Evolutionary conservation across 2,329 filamentous ascomycete species (phyloP).

Genomic region (Aspergillus unguis): DNA sequence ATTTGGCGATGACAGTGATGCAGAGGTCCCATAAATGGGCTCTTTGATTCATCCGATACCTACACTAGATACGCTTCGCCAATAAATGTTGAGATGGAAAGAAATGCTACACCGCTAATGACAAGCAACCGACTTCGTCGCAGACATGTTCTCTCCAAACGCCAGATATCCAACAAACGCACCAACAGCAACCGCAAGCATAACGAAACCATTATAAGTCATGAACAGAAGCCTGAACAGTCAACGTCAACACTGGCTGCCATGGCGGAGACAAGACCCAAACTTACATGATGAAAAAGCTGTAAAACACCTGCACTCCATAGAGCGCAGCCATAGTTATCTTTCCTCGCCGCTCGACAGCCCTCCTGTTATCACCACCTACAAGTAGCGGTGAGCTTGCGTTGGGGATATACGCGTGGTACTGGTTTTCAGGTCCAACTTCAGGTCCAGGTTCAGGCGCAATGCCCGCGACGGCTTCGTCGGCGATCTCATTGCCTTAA

Average conservation of each 20-base stretch:
- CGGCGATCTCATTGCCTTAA: constrained; percentile 36
- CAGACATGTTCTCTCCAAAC: constrained; percentile 68
- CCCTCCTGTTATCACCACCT: constrained; percentile 66
- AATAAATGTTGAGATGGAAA: not conserved
- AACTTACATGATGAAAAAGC: constrained; percentile 98
- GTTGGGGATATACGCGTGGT: constrained; percentile 37
- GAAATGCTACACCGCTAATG: constrained; percentile 54
- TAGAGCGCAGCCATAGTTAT: constrained; percentile 80
- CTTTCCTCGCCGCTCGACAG: constrained; percentile 65
- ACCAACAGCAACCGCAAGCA: constrained; percentile 84
- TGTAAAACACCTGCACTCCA: constrained; percentile 93
- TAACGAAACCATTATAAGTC: constrained; percentile 99
- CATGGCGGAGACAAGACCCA: not conserved
- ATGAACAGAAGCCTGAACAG: constrained; percentile 84
- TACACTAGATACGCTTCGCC: not conserved
- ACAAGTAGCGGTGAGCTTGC: constrained; percentile 67
- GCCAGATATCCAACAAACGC: constrained; percentile 83
- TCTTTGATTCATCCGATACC: constrained; percentile 3
- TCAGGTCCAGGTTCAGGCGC: constrained; percentile 16
- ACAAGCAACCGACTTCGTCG: constrained; percentile 84
- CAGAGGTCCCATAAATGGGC: constrained; percentile 44
- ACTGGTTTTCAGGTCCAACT: constrained; percentile 5
- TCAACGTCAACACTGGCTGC: not conserved
- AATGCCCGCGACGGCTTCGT: constrained; percentile 27
- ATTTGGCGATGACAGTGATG: constrained; percentile 57